Evolutionary conservation across 2,329 filamentous ascomycete species (phyloP), one percentile per base, ranked within the genome.

Genomic region (Paraconiothyrium brasiliense): DNA sequence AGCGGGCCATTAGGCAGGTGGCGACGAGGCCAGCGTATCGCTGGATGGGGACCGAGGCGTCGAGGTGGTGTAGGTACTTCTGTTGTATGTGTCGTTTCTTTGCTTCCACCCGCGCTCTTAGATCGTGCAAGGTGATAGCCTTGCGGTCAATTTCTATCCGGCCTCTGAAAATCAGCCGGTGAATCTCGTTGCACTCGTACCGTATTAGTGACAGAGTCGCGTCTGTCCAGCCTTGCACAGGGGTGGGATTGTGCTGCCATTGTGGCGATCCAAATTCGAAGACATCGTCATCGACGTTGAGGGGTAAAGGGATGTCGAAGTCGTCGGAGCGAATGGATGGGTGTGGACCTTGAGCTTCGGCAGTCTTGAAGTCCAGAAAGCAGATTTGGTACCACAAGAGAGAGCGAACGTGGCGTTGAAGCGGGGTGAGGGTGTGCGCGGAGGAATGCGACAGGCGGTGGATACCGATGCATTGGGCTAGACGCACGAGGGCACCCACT

Each of bases 301-400:
- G 63, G 1, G 76, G 76, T 0, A 78, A 62, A 0, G 76, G 71
- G 47, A 78, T 76, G 60, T 78, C 76, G 51, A 78, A 78, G 50
- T 78, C 76, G 55, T 78, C 76, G 0, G 72, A 62, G 10, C 76
- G 74, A 32, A 78, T 78, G 1, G 74, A 77, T 2, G 76, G 76
- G 47, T 78, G 76, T 4, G 76, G 76, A 0, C 76, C 76, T 64
- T 78, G 76, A 11, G 76, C 76, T 65, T 78, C 76, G 27, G 76
- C 76, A 4, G 76, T 77, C 51, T 77, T 78, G 64, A 78, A 77
- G 51, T 78, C 76, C 4, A 78, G 65, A 60, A 78, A 78, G 51
- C 76, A 78, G 7, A 78, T 78, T 39, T 78, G 76, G 57, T 78
- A 76, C 76, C 76, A 78, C 22, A 78, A 67, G 4, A 78, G 66